Base-by-base conservation (phyloP, 176 grass and related monocot genomes). In the Paspalum vaginatum region DNA sequence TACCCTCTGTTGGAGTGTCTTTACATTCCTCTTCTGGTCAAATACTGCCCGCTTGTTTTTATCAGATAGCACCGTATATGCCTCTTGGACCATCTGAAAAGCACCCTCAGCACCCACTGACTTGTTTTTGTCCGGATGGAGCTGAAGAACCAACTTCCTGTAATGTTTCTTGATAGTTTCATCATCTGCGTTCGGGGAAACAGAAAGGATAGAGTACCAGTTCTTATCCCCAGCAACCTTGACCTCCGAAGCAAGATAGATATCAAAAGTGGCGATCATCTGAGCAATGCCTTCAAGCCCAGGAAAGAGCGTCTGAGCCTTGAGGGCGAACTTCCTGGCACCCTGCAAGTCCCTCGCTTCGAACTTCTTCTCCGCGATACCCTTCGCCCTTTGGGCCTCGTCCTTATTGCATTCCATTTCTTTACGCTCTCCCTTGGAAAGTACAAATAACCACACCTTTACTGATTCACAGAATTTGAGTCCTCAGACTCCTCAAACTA, bases 401-500 rank as follows among this genome's bases (percentile, higher is more conserved):
- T 87, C 78, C 50, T 65, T 75, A 43, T 81, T 87, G 67, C 85
- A 75, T 49, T 87, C 70, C 78, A 87, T 87, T 56, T 62, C n/a
- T 38, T 39, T 44, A 52, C 44, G 15, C 8, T n/a, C n/a, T n/a
- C n/a, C 8, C 11, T 32, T 32, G 32, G 14, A 10, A 7, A 47
- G 10, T 37, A 18, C 14, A 68, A 57, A 55, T 25, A 80, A 15
- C 22, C 0, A 12, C 49, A 8, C 75, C 65, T 80, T 42, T n/a
- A 13, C 25, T 43, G 38, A 26, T 80, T 57, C n/a, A 55, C 62
- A 26, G 39, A 80, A 46, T 62, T 17, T 9, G 2, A 15, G 57
- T 43, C 64, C 9, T 58, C 2, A 1, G 8, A 58, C 6, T 42
- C 72, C 17, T 18, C 11, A 5, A 75, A 43, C 51, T 11, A 39